A percentile compares a stretch with the other conserved stretches of the same genome.
Evolutionary conservation across 805 yeast genomes (phyloP).

Genomic region (Kazachstania viticola): DNA sequence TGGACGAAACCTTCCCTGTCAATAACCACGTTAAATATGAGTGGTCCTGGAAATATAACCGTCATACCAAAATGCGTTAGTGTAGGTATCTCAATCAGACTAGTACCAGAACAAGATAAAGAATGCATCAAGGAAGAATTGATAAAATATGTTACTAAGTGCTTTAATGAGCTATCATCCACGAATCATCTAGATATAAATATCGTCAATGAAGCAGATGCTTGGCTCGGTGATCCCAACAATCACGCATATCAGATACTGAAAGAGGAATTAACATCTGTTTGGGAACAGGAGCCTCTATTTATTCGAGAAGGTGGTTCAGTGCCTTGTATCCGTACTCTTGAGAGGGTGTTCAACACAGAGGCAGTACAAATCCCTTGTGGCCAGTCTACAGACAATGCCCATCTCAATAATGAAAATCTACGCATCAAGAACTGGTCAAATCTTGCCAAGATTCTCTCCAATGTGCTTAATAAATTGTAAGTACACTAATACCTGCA

Average conservation of each 20-base stretch:
- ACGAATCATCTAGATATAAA: conserved; percentile 50
- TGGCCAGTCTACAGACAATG: conserved; percentile 91
- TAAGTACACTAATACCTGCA: too few relatives aligned
- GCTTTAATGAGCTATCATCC: conserved; percentile 42
- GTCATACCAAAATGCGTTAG: conserved; percentile 77
- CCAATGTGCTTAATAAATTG: conserved; percentile 38
- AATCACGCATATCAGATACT: conserved; percentile 65
- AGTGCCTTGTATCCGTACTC: conserved; percentile 75
- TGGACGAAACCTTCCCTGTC: conserved; percentile 91
- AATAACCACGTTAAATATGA: conserved; percentile 69
- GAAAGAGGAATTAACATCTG: conserved; percentile 44
- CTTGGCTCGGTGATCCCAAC: conserved; percentile 86
- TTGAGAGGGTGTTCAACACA: conserved; percentile 74
- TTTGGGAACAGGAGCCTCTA: conserved; percentile 76
- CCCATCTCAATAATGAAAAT: conserved; percentile 83
- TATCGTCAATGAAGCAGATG: conserved; percentile 79
- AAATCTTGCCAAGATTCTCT: conserved; percentile 55
- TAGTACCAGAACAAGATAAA: conserved; percentile 81
- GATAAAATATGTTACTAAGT: conserved; percentile 32
- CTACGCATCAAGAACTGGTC: conserved; percentile 67
- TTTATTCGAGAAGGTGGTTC: conserved; percentile 95
- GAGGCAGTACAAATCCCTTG: conserved; percentile 94
- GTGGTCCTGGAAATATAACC: conserved; percentile 84
- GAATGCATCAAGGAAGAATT: conserved; percentile 43
- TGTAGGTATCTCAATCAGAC: conserved; percentile 69